These are phyloP conservation scores for Tricholomella constricta DNA, from an alignment of 768 basidiomycete species.

Conservation along the genomic window DNA sequence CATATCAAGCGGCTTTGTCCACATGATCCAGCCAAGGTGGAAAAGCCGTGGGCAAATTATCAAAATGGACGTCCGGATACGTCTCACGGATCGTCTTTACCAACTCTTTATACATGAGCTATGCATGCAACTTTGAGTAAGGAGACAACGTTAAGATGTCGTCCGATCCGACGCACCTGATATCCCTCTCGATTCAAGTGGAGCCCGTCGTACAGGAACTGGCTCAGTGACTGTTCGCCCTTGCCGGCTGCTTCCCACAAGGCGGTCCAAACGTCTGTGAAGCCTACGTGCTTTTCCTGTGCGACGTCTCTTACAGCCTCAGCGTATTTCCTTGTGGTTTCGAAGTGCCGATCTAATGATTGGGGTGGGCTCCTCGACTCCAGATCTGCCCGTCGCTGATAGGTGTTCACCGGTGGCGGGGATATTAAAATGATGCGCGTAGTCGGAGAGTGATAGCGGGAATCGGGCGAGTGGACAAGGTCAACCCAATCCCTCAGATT, in stretches of 20 bases:
- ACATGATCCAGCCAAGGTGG: constrained; percentile 42
- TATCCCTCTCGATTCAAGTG: constrained; percentile 82
- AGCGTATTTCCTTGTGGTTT: constrained; percentile 67
- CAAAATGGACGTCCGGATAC: constrained; percentile 72
- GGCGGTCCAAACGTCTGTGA: constrained; percentile 74
- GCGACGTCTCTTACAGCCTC: constrained; percentile 68
- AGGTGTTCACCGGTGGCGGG: constrained; percentile 79
- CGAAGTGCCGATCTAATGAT: constrained; percentile 61
- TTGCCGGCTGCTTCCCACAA: constrained; percentile 77
- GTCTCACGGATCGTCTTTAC: constrained; percentile 54
- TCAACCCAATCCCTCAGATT: constrained; percentile 68
- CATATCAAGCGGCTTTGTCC: background rate
- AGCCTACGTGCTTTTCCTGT: constrained; percentile 50
- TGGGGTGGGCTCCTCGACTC: constrained; percentile 50
- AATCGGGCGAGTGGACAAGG: constrained; percentile 61
- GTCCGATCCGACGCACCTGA: constrained; percentile 47
- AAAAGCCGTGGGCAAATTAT: constrained; percentile 60
- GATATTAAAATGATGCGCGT: constrained; percentile 82
- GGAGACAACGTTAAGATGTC: background rate
- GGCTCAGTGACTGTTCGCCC: constrained; percentile 51
- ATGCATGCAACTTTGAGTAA: constrained; percentile 5
- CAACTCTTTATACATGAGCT: constrained; percentile 71
- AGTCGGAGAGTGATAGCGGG: constrained; percentile 64
- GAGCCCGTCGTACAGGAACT: constrained; percentile 72
- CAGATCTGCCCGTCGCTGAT: constrained; percentile 55